Evolutionary conservation across 345 rosid species (phyloP), one percentile per base, ranked within the genome.

Genomic region (Abelmoschus esculentus): DNA sequence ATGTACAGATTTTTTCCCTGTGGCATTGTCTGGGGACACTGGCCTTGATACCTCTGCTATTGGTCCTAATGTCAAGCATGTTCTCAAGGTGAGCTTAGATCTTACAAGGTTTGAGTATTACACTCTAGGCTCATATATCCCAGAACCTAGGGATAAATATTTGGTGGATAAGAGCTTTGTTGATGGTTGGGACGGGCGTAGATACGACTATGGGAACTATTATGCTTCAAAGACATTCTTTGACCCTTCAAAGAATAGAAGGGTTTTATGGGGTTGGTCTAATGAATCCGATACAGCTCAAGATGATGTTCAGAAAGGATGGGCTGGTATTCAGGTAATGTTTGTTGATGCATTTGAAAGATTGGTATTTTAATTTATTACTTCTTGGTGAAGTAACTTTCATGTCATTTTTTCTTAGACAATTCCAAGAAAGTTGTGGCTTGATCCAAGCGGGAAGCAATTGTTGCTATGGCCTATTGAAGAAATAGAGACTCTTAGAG

Each of bases 311-410:
- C 7, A 59, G 3, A 59, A 59, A 59, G 63, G 63, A 59, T 59
- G 98, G 98, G 87, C 97, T 1, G 93, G 97, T 66, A 52, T 93
- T 71, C 96, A 89, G 91, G 97, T 92, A 70, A 7, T 26, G 50
- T 7, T 56, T 1, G 5, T 52, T 17, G 55, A 8, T 31, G 1
- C 54, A 49, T 13, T 67, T 52, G 44, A 4, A 32, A 11, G 14
- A 36, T 1, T 26, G 5, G 7, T 26, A 14, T 54, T 54, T 54
- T 54, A 29, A 54, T 54, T 19, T 54, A 13, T 7, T 19, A 8
- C 13, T 53, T 47, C 2, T 9, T 46, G 26, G 38, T 10, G 2
- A 1, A 40, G 8, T 36, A 15, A 32, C 5, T 44, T 28, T 7
- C 9, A 18, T 11, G 26, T 0, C 3, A 8, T 2, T 19, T 7